Evolutionary conservation across 2,329 filamentous ascomycete species (phyloP).

Genomic region (Paraconiothyrium sp.): DNA sequence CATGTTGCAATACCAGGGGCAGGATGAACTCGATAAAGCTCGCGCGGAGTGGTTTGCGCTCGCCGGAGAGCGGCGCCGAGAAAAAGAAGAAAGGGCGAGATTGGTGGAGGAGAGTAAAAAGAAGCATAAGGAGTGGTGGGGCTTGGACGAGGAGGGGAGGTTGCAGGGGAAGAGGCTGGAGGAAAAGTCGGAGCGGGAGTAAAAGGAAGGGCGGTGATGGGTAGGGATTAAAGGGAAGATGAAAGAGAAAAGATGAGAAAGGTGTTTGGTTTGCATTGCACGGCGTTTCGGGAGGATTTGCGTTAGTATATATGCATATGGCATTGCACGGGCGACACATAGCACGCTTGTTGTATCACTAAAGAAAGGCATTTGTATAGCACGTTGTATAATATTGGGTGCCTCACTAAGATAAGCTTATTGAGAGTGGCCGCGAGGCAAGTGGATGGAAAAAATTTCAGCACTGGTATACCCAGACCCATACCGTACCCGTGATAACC

Average conservation of each 20-base stretch:
- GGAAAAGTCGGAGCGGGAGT: conserved; percentile 26
- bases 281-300: conserved; percentile 19
- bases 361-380: conserved; percentile 2
- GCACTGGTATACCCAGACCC: conserved; percentile 36
- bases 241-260: conserved; percentile 28
- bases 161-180: conserved; percentile 37
- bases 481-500: conserved; percentile 23
- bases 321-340: background rate
- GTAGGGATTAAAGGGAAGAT: background rate
- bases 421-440: background rate
- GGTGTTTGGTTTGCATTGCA: conserved; percentile 21
- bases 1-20: conserved; percentile 88
- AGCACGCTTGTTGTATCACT: conserved; percentile 12
- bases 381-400: conserved; percentile 24
- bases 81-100: conserved; percentile 66
- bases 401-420: background rate
- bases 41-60: conserved; percentile 92
- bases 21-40: conserved; percentile 84
- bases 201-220: conserved; percentile 19
- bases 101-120: conserved; percentile 57
- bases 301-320: conserved; percentile 7
- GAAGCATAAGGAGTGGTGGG: conserved; percentile 63
- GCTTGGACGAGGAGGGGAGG: conserved; percentile 51
- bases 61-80: conserved; percentile 73
- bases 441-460: conserved; percentile 23